A percentile compares a stretch with the other conserved stretches of the same genome.
phyloP scores from a whole-genome alignment of 2,329 filamentous ascomycete species.

The Pseudogymnoascus sp. region DNA sequence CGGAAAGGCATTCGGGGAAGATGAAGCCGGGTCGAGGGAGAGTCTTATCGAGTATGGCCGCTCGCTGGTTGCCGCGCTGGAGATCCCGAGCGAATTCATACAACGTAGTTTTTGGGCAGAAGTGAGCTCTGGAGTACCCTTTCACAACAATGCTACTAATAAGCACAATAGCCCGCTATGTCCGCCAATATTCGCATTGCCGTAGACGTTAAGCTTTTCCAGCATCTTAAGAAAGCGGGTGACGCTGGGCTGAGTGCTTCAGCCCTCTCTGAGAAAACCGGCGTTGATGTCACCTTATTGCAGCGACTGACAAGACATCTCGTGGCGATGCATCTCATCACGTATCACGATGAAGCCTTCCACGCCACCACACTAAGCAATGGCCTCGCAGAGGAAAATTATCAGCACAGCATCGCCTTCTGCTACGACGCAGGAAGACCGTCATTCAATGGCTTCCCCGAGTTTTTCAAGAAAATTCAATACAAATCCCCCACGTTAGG shows the following conservation, averaged over 20 bases:
- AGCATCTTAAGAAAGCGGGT: neutral
- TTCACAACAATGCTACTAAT: constrained; percentile 2
- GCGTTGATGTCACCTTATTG: constrained; percentile 9
- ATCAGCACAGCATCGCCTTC: constrained; percentile 31
- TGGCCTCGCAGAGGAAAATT: constrained; percentile 30
- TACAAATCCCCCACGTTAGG: constrained; percentile 26
- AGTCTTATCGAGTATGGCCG: constrained; percentile 32
- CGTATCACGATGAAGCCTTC: constrained; percentile 21
- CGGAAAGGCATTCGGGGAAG: constrained; percentile 28
- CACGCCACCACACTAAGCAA: constrained; percentile 28
- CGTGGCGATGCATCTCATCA: constrained; percentile 33
- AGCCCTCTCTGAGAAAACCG: neutral
- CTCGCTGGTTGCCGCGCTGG: constrained; percentile 27
- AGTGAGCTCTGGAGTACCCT: neutral
- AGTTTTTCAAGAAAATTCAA: constrained; percentile 27
- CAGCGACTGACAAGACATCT: constrained; percentile 33
- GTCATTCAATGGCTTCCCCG: constrained; percentile 30
- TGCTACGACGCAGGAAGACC: constrained; percentile 33
- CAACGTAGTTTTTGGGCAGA: too few relatives aligned
- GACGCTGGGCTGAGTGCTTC: neutral
- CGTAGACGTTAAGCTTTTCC: neutral
- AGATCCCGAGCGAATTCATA: neutral
- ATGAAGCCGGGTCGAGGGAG: constrained; percentile 32
- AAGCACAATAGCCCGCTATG: constrained; percentile 26
- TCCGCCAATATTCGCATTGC: constrained; percentile 24